Evolutionary conservation across 2,329 filamentous ascomycete genomes (phyloP).

Genomic region (Sporothrix variecibatus): DNA sequence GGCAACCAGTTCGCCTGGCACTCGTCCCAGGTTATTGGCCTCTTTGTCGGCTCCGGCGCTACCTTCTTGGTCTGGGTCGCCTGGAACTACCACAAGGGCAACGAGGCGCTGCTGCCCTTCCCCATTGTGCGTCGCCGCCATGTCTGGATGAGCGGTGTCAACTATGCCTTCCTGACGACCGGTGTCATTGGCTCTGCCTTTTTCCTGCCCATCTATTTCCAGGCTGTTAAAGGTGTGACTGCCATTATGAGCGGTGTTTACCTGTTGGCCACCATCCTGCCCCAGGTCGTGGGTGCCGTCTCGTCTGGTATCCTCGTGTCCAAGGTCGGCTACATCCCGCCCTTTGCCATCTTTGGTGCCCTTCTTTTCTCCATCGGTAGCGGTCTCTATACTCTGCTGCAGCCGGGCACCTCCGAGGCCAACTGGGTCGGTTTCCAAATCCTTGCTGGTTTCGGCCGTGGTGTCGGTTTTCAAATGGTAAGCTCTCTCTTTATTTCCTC

Average conservation of each 20-base stretch:
- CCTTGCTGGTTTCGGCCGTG: slow-evolving; percentile 35
- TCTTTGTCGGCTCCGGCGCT: slow-evolving; percentile 43
- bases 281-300: slow-evolving; percentile 34
- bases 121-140: slow-evolving; percentile 32
- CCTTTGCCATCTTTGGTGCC: slow-evolving; percentile 38
- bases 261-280: slow-evolving; percentile 38
- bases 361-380: slow-evolving; percentile 38
- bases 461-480: slow-evolving; percentile 36
- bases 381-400: slow-evolving; percentile 41
- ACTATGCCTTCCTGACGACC: slow-evolving; percentile 32
- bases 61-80: slow-evolving; percentile 45
- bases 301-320: slow-evolving; percentile 31
- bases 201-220: slow-evolving; percentile 44
- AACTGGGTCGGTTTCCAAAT: slow-evolving; percentile 41
- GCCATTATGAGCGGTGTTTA: slow-evolving; percentile 41
- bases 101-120: slow-evolving; percentile 36
- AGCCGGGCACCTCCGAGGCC: slow-evolving; percentile 33
- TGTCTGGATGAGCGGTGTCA: slow-evolving; percentile 34
- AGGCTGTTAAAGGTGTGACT: slow-evolving; percentile 38
- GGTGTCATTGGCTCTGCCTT: slow-evolving; percentile 34
- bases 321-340: slow-evolving; percentile 40
- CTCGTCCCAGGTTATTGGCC: slow-evolving; percentile 44
- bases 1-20: slow-evolving; percentile 44
- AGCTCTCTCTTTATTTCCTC: slow-evolving; percentile 28
- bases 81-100: slow-evolving; percentile 44